Percentiles rank a stretch among this genome's conserved stretches.
Evolutionary conservation across 805 yeast genomes (phyloP).

Genomic region (Saccharomycopsis oosterbeekiorum): DNA sequence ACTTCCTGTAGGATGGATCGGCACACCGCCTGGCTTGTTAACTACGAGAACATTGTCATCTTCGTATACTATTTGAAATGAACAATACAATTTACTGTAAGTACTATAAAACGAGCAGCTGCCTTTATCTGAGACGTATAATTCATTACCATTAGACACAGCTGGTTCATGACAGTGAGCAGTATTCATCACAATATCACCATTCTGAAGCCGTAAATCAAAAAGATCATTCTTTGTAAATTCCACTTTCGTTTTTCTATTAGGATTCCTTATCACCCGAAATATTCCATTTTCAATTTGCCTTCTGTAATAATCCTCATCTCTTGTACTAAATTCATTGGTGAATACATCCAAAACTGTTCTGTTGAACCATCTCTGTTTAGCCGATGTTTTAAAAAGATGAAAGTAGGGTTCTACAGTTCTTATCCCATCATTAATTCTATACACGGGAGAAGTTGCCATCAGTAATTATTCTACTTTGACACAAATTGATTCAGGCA

Average conservation of each 20-base stretch:
- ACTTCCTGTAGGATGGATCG: conserved; percentile 93
- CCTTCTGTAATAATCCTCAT: background rate
- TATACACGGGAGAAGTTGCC: conserved; percentile 4
- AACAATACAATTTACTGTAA: background rate
- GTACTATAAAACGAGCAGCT: background rate
- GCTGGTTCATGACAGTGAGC: conserved; percentile 18
- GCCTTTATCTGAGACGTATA: background rate
- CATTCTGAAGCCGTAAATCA: background rate
- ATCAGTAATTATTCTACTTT: background rate
- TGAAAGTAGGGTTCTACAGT: conserved; percentile 28
- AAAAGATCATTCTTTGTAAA: background rate
- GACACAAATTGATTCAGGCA: too few relatives aligned
- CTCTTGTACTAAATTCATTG: conserved; percentile 24
- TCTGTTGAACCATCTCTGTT: conserved; percentile 29
- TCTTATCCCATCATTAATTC: conserved; percentile 23
- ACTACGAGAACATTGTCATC: conserved; percentile 71
- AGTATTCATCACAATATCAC: conserved; percentile 6
- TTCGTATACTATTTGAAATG: conserved; percentile 45
- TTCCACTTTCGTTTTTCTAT: background rate
- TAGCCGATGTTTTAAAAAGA: conserved; percentile 25
- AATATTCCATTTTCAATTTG: background rate
- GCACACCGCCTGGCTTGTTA: conserved; percentile 91
- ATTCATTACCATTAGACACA: conserved; percentile 8
- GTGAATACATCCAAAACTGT: conserved; percentile 27
- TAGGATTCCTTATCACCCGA: background rate